A percentile compares a stretch with the other conserved stretches of the same genome.
These are phyloP conservation scores for Cercospora sesami DNA, from an alignment of 2,329 filamentous ascomycete species.

Conservation along the genomic window DNA sequence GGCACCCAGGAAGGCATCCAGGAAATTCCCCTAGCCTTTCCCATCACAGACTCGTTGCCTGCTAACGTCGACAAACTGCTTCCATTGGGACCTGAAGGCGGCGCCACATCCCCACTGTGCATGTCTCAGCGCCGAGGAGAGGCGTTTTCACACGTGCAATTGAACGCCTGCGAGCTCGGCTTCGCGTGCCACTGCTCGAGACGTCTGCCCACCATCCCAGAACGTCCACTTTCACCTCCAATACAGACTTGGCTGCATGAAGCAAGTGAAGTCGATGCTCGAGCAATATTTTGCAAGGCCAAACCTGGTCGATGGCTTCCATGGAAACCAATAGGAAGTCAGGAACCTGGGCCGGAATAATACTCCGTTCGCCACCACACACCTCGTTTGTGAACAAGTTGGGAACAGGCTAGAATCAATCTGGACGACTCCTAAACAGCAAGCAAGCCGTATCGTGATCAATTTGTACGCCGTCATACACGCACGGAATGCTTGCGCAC, in stretches of 20 bases:
- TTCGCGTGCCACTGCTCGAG: neutral
- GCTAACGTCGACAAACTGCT: neutral
- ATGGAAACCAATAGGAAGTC: constrained; percentile 54
- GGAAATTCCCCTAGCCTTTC: neutral
- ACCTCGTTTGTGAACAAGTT: neutral
- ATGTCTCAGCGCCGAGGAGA: neutral
- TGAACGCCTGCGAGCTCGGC: neutral
- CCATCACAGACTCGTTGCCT: neutral
- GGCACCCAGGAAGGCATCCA: neutral
- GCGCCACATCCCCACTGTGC: constrained; percentile 4
- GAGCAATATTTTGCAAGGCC: neutral
- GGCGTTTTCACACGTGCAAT: constrained; percentile 4
- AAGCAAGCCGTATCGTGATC: neutral
- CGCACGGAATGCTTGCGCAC: neutral
- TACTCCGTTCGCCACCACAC: neutral
- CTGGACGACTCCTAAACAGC: neutral
- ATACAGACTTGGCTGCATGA: neutral
- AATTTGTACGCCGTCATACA: neutral
- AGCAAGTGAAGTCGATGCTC: constrained; percentile 8
- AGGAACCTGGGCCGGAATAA: neutral
- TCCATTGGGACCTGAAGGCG: neutral
- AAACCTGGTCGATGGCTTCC: neutral
- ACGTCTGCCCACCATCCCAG: neutral
- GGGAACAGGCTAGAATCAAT: neutral
- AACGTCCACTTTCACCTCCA: neutral